Evolutionary conservation across 75 land plant genomes (phyloP).

Genomic region (Cupressus sempervirens): DNA sequence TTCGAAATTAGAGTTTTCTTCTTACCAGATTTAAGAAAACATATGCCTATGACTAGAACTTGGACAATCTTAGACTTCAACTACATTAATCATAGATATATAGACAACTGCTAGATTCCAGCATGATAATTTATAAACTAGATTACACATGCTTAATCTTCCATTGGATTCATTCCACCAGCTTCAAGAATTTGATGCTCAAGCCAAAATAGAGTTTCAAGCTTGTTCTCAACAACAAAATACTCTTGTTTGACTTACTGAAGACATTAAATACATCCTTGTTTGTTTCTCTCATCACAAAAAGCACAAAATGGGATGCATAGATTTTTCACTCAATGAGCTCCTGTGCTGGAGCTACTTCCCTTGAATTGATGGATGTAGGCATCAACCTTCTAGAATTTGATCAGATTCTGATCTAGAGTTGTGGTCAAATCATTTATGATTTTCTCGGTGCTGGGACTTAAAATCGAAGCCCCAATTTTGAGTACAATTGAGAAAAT

Average conservation of each 20-base stretch:
- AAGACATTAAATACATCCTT: slow-evolving; percentile 55
- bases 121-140: neutral
- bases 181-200: slow-evolving; percentile 60
- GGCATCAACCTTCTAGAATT: slow-evolving; percentile 58
- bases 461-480: too few relatives aligned
- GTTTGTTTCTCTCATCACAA: slow-evolving; percentile 49
- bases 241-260: slow-evolving; percentile 69
- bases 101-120: neutral
- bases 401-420: slow-evolving; percentile 32
- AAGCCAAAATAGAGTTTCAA: slow-evolving; percentile 58
- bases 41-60: neutral
- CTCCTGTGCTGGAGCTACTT: slow-evolving; percentile 72
- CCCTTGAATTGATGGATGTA: slow-evolving; percentile 79
- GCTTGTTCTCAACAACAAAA: slow-evolving; percentile 59
- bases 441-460: too few relatives aligned
- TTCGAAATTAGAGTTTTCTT: too few relatives aligned
- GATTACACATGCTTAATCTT: slow-evolving; percentile 5
- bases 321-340: slow-evolving; percentile 53
- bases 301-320: slow-evolving; percentile 47
- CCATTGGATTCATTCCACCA: slow-evolving; percentile 55
- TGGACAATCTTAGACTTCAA: neutral
- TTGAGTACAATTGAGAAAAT: too few relatives aligned
- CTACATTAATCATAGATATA: neutral
- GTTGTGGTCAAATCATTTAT: too few relatives aligned
- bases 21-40: neutral